Evolutionary conservation across 345 rosid species (phyloP).

Genomic region (Cardamine occulta): DNA sequence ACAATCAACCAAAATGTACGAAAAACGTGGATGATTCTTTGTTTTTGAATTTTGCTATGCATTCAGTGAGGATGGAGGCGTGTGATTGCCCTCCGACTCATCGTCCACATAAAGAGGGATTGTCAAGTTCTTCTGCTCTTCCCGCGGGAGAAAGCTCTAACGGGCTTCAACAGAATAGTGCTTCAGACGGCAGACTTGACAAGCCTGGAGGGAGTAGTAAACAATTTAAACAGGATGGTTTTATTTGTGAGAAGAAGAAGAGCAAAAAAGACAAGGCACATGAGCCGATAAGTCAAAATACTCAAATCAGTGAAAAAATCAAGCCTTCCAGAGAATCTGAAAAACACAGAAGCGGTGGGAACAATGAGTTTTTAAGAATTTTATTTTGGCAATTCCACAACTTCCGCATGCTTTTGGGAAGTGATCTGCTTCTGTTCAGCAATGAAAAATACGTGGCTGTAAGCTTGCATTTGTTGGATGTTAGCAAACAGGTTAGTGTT

Average conservation of each 20-base stretch:
- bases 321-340: conserved; percentile 80
- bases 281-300: conserved; percentile 58
- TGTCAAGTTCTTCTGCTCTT: conserved; percentile 61
- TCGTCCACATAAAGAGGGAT: conserved; percentile 52
- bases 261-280: conserved; percentile 56
- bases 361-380: conserved; percentile 80
- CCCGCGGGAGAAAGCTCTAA: conserved; percentile 55
- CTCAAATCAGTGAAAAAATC: conserved; percentile 76
- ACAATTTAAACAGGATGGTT: conserved; percentile 60
- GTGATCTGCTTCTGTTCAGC: conserved; percentile 92
- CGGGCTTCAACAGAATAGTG: conserved; percentile 49
- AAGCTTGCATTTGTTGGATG: conserved; percentile 94
- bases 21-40: conserved; percentile 62
- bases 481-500: conserved; percentile 68
- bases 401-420: conserved; percentile 93
- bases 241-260: conserved; percentile 62
- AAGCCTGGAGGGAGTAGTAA: conserved; percentile 50
- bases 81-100: conserved; percentile 92
- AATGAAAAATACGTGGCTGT: conserved; percentile 94
- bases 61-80: conserved; percentile 96
- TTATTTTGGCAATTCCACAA: conserved; percentile 97
- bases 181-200: conserved; percentile 51
- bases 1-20: conserved; percentile 75
- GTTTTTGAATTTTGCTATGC: conserved; percentile 96
- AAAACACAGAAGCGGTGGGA: conserved; percentile 65